Evolutionary conservation across 164 flowering plant species (phyloP), one percentile per base, ranked within the genome.

Genomic region (Nelumbo lutea): DNA sequence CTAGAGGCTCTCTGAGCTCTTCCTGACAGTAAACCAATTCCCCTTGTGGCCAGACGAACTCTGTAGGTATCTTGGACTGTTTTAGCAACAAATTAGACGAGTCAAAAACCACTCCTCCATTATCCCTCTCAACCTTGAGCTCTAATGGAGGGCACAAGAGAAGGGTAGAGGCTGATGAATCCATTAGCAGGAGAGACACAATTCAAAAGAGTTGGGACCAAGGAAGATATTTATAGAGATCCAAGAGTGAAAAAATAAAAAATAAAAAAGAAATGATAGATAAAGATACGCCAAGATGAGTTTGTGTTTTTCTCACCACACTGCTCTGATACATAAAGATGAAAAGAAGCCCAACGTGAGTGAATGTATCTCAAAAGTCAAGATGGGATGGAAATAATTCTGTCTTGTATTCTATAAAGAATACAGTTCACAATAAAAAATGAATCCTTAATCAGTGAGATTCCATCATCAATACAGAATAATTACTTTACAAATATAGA

Each of bases 31-130:
- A 38, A 8, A 65, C 73, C 5, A 67, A 6, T 41, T 81, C 81
- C 5, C 44, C 61, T 9, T 78, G 52, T 4, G 86, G 80, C 86
- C 84, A 83, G 0, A 74, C 48, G 72, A 81, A 84, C 42, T 77
- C 41, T 9, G 27, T 57, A 13, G 78, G 82, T 38, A 75, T 65
- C 3, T 45, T 45, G 55, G 68, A 7, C 43, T 65, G 75, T 42
- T 77, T 62, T 39, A 70, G 53, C 38, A 67, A 6, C 5, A 53
- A 61, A 27, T 27, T 27, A 6, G 62, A 45, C 42, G 73, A 42
- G 62, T 72, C 69, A 10, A 68, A 52, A 27, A 50, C 38, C 27
- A 65, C 9, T 39, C 4, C 41, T 8, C 62, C 56, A 51, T 64
- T 42, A 15, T 59, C 48, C 5, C 59, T 59, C 42, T 51, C 40